Percentiles rank a stretch among this genome's conserved stretches.
These are phyloP conservation scores for Xerophyta viscosa DNA, from an alignment of 106 monocot species.

Conservation along the genomic window DNA sequence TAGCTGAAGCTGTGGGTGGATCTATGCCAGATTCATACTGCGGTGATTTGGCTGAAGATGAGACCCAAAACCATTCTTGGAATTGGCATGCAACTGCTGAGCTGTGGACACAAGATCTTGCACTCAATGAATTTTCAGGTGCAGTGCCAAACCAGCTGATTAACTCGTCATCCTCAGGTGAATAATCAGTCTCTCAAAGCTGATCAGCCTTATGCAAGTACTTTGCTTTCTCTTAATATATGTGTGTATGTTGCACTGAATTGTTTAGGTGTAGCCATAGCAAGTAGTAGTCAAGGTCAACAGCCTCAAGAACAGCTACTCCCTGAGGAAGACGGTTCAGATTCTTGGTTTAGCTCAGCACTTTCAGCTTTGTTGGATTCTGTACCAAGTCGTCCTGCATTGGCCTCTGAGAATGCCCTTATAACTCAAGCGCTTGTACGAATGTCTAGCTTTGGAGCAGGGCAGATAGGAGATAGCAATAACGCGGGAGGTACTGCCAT, in stretches of 20 bases:
- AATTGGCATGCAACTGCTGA: constrained; percentile 22
- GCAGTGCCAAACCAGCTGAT: constrained; percentile 6
- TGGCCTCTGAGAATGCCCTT: constrained; percentile 59
- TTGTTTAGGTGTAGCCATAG: constrained; percentile 26
- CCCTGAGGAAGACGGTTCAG: constrained; percentile 9
- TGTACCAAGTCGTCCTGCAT: constrained; percentile 76
- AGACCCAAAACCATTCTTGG: constrained; percentile 11
- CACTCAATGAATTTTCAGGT: constrained; percentile 2
- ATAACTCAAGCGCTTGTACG: constrained; percentile 55
- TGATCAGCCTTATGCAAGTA: background rate
- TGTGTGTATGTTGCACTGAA: constrained; percentile 1
- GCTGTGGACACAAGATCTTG: constrained; percentile 31
- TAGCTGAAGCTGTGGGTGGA: constrained; percentile 25
- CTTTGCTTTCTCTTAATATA: constrained; percentile 15
- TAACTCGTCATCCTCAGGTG: constrained; percentile 35
- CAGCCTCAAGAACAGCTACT: constrained; percentile 7
- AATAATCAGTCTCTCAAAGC: constrained; percentile 6
- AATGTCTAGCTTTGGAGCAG: constrained; percentile 65
- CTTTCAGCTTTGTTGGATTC: constrained; percentile 48
- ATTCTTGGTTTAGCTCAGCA: constrained; percentile 46
- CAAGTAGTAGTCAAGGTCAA: constrained; percentile 1
- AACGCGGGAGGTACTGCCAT: constrained; percentile 1
- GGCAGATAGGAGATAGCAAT: constrained; percentile 7
- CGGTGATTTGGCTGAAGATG: constrained; percentile 19
- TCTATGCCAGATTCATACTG: background rate